Evolutionary conservation across 768 basidiomycete genomes (phyloP), one percentile per base, ranked within the genome.

Genomic region (Pleurotus djamor): DNA sequence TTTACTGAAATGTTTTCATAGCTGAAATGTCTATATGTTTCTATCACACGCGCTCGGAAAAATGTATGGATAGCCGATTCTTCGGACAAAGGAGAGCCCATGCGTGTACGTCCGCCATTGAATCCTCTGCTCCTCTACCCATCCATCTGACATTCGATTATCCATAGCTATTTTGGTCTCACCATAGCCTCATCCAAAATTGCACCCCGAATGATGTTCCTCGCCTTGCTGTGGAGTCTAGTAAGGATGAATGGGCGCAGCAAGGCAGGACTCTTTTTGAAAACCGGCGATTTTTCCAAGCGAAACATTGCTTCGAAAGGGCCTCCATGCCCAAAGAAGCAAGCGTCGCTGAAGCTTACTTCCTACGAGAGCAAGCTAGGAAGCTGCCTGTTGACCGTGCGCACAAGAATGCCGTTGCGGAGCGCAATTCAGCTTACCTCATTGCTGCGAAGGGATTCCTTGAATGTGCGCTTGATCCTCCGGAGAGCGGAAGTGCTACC

Each of bases 1-100:
- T 59, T 32, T 34, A 5, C 17, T 38, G 3, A 4, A 28, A 28
- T 45, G 52, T 14, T 43, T 1, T 9, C 38, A 41, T 32, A 89
- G 87, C 73, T 91, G 17, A 90, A 91, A 64, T 79, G 76, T 47
- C 69, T 91, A 0, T 91, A 91, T 58, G 88, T 91, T 2, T 89
- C 87, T 0, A 79, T 89, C 13, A 91, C 89, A 0, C 70, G 89
- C 44, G 87, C 88, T 0, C 78, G 85, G 43, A 86, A 84, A 58
- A 86, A 88, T 52, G 65, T 91, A 5, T 88, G 89, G 87, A 83
- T 91, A 16, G 81, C 82, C 1, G 89, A 91, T 66, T 77, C 74
- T 36, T 88, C 87, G 0, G 70, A 74, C 0, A 83, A 79, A 59
- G 74, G 79, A 14, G 79, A 83, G 44, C 79, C 86, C 2, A 84